Evolutionary conservation across 106 monocot genomes (phyloP).

Genomic region (Dioscorea zingiberensis): DNA sequence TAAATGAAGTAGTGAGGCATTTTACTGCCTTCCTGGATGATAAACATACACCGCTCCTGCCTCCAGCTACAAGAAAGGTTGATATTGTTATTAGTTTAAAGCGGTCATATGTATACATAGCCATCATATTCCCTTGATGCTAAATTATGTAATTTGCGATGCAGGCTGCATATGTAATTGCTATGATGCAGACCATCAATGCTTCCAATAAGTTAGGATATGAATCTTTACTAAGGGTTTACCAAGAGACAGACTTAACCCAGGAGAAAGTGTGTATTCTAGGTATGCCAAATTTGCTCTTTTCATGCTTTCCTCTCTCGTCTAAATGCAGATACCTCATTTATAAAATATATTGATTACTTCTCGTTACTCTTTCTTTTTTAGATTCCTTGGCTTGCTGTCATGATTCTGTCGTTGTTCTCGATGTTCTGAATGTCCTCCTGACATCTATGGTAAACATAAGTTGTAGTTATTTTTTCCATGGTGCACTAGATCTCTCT

Average conservation of each 20-base stretch:
- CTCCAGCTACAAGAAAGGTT: constrained; percentile 80
- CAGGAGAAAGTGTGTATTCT: constrained; percentile 70
- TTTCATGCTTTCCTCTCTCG: not conserved
- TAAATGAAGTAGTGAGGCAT: constrained; percentile 58
- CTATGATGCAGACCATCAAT: constrained; percentile 48
- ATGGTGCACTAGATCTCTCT: too few species aligned
- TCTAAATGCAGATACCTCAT: not conserved
- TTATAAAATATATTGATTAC: not conserved
- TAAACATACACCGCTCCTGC: constrained; percentile 51
- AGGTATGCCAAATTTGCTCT: constrained; percentile 29
- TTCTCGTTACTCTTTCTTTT: not conserved
- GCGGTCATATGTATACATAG: not conserved
- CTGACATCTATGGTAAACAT: constrained; percentile 58
- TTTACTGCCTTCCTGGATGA: constrained; percentile 62
- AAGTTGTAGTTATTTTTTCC: too few species aligned
- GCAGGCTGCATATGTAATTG: constrained; percentile 86
- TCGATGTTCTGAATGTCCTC: constrained; percentile 60
- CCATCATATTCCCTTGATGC: not conserved
- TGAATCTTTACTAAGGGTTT: constrained; percentile 73
- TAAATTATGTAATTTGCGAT: not conserved
- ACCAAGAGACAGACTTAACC: constrained; percentile 62
- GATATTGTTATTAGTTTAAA: not conserved
- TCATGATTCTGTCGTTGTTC: constrained; percentile 58
- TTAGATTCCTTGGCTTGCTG: constrained; percentile 58
- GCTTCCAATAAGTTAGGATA: constrained; percentile 52